Evolutionary conservation across 225 moss, liverwort and hornwort species (phyloP).

Genomic region (Lunularia cruciata): DNA sequence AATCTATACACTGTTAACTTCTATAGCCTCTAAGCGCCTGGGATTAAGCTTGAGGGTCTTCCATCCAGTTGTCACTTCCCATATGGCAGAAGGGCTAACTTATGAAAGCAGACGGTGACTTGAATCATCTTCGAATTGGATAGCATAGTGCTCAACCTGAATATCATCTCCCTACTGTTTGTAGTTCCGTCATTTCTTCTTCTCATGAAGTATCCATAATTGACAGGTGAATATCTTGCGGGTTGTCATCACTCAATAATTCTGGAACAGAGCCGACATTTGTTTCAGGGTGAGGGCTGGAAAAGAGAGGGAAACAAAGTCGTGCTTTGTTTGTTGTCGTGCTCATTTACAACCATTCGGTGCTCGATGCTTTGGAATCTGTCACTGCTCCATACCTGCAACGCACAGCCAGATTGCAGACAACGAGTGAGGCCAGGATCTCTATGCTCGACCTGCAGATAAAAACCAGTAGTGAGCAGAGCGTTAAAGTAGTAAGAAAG

Average conservation of each 20-base stretch:
- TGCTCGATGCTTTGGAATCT: conserved; percentile 42
- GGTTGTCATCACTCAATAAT: conserved; percentile 35
- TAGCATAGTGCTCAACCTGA: conserved; percentile 42
- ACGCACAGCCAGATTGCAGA: not conserved
- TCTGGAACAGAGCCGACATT: conserved; percentile 29
- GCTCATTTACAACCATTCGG: conserved; percentile 40
- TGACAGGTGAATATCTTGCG: conserved; percentile 27
- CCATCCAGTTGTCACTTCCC: no score
- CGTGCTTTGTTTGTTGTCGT: conserved; percentile 38
- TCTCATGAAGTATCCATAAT: conserved; percentile 31
- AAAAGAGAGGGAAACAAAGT: conserved; percentile 34
- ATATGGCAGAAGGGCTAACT: no score
- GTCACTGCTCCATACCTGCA: conserved; percentile 50
- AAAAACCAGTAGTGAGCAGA: no score
- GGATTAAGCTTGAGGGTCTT: no score
- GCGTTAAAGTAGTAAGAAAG: no score
- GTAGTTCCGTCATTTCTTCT: conserved; percentile 37
- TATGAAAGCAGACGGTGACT: no score
- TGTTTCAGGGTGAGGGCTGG: conserved; percentile 10
- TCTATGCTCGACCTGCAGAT: no score
- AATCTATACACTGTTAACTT: no score
- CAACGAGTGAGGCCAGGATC: not conserved
- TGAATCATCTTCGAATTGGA: no score
- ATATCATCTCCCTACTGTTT: conserved; percentile 37
- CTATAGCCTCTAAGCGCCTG: no score